Base-by-base conservation (phyloP, 805 yeast genomes). In the Ogataea nonfermentans region DNA sequence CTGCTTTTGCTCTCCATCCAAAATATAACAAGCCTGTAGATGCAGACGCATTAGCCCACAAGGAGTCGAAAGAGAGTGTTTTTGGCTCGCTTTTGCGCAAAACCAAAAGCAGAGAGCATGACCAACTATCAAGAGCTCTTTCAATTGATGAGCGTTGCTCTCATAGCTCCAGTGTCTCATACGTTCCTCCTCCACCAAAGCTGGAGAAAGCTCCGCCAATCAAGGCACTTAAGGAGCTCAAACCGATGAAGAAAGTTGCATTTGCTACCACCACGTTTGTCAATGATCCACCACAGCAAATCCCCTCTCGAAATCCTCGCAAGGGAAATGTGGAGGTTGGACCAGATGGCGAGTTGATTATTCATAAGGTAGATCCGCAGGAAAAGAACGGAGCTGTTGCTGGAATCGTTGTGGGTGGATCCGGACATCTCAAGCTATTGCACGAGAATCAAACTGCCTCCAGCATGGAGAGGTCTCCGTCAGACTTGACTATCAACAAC, bases 221-320 rank as follows among this genome's bases (percentile, higher is more conserved):
- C 10, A 37, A 49, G 13, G 49, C 44, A 2, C 45, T 65, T 14
- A 42, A 47, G 25, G 53, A 49, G 8, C 40, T 63, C 7, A 56
- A 46, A 52, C 68, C 57, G 11, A 65, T 85, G 57, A 72, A 76
- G 47, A 68, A 90, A 45, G 95, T 88, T 4, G 73, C 79, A 0
- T 90, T 90, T 61, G 88, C 93, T 0, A 71, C 87, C 4, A 84
- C 84, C 35, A 78, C 81, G 37, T 74, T 88, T 45, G 71, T 70
- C 0, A 70, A 69, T 46, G 96, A 90, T 60, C 97, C 97, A 2
- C 95, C 96, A 1, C 97, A 90, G 56, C 96, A 89, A 57, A 84
- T 90, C 45, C 97, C 97, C 2, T 84, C 95, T 2, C 67, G 95
- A 55, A 74, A 72, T 44, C 96, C 97, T 6, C 71, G 81, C 48